A percentile compares a stretch with the other conserved stretches of the same genome.
These are phyloP conservation scores for Pichia sp. DNA, from an alignment of 1,139 yeast genomes.

Conservation along the genomic window DNA sequence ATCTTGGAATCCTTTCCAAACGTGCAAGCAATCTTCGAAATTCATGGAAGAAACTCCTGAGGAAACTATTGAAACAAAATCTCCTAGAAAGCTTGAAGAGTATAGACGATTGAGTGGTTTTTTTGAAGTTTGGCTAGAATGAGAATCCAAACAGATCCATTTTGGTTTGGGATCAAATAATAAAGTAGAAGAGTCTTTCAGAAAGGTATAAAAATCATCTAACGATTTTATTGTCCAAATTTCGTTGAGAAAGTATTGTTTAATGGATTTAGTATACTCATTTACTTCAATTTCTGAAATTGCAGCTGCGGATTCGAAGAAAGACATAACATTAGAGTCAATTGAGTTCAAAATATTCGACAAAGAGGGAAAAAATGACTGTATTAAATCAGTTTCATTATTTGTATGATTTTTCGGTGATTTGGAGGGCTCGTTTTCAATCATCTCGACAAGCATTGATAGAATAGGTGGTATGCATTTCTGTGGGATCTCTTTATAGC, in stretches of 20 bases:
- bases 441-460: slow-evolving; percentile 28
- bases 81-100: slow-evolving; percentile 33
- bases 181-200: slow-evolving; percentile 18
- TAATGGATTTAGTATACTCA: slow-evolving; percentile 21
- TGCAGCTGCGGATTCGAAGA: slow-evolving; percentile 4
- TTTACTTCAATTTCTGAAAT: slow-evolving; percentile 11
- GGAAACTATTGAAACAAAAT: slow-evolving; percentile 33
- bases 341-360: slow-evolving; percentile 19
- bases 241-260: slow-evolving; percentile 11
- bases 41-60: slow-evolving; percentile 45
- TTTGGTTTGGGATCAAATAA: slow-evolving; percentile 19
- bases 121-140: too few species aligned
- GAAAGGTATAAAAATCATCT: slow-evolving; percentile 24
- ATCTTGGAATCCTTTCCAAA: slow-evolving; percentile 48
- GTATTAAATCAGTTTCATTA: slow-evolving; percentile 17
- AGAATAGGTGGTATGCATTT: slow-evolving; percentile 28
- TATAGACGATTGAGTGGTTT: slow-evolving; percentile 22
- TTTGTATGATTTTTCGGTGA: background rate
- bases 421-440: slow-evolving; percentile 21
- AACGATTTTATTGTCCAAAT: slow-evolving; percentile 23
- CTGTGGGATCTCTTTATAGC: slow-evolving; percentile 29
- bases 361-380: slow-evolving; percentile 20
- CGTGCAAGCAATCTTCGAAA: slow-evolving; percentile 45
- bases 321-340: slow-evolving; percentile 12
- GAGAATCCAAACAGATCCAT: too few species aligned